phyloP scores from a whole-genome alignment of 495 filamentous ascomycete genomes.

The Podospora pseudoanserina region DNA sequence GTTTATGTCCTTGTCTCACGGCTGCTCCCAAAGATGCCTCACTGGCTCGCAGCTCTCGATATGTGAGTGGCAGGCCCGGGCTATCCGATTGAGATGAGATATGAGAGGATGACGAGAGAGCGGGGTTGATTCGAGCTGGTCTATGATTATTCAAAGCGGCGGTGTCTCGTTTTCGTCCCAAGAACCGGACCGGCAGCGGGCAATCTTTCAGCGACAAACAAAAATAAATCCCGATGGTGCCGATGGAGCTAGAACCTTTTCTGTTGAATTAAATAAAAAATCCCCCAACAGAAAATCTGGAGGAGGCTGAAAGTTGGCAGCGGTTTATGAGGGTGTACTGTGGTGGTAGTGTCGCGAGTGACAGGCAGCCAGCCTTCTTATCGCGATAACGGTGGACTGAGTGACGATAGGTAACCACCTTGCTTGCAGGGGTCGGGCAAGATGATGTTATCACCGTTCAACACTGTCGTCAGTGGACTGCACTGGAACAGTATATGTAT shows the following conservation, averaged over 20 bases:
- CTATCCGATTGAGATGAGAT: not conserved
- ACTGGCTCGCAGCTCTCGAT: not conserved
- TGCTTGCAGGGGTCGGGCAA: not conserved
- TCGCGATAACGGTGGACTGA: not conserved
- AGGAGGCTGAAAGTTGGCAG: not conserved
- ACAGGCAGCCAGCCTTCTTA: not conserved
- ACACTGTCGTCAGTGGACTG: not conserved
- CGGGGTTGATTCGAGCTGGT: not conserved
- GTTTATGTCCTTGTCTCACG: not conserved
- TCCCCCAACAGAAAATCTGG: not conserved
- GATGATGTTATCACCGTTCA: not conserved
- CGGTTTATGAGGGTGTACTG: not conserved
- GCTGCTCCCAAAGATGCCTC: not conserved
- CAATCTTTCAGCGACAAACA: not conserved
- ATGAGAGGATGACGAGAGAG: not conserved
- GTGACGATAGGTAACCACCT: not conserved
- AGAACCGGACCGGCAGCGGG: not conserved
- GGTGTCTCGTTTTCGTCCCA: not conserved
- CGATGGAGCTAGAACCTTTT: not conserved
- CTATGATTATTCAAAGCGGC: not conserved
- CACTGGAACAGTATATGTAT: not conserved
- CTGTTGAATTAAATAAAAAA: not conserved
- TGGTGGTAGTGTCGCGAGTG: not conserved
- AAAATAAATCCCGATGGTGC: not conserved
- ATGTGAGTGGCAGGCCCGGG: not conserved